Percentiles rank a stretch among this genome's conserved stretches.
Evolutionary conservation across 163 green algal genomes (phyloP).

Genomic region (Scenedesmus sp.): DNA sequence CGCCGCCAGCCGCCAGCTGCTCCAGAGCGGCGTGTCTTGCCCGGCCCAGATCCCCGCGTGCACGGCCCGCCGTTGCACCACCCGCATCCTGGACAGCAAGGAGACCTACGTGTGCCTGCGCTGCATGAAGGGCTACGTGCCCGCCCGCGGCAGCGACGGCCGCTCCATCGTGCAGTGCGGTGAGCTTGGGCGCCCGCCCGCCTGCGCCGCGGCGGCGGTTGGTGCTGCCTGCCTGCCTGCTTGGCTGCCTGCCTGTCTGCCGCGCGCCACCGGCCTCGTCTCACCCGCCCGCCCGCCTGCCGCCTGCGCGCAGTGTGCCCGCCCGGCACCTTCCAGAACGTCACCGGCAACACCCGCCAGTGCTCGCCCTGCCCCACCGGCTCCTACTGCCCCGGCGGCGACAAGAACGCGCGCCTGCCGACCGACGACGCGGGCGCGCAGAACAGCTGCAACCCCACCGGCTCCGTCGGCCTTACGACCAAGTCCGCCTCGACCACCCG

Average conservation of each 20-base stretch:
- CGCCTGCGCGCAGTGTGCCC: slow-evolving; percentile 25
- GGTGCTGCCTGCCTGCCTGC: no score
- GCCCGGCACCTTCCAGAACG: background rate
- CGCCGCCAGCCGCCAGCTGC: background rate
- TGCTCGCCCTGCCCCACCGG: background rate
- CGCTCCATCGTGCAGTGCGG: slow-evolving; percentile 16
- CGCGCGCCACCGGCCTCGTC: no score
- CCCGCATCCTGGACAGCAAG: background rate
- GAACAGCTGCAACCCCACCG: background rate
- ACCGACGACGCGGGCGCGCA: background rate
- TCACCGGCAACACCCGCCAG: background rate
- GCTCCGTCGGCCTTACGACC: background rate
- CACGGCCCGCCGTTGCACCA: slow-evolving; percentile 20
- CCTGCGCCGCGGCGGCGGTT: no score
- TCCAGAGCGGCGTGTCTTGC: background rate
- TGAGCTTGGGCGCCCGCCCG: no score
- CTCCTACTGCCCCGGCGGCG: slow-evolving; percentile 11
- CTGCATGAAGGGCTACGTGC: background rate
- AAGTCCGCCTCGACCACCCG: background rate
- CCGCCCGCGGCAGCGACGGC: background rate
- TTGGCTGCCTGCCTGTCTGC: no score
- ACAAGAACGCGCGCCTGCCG: background rate
- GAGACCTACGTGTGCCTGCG: slow-evolving; percentile 27
- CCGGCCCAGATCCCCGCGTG: slow-evolving; percentile 3
- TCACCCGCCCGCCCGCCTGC: no score